Base-by-base conservation (phyloP, 345 rosid genomes). In the Hibiscus trionum region DNA sequence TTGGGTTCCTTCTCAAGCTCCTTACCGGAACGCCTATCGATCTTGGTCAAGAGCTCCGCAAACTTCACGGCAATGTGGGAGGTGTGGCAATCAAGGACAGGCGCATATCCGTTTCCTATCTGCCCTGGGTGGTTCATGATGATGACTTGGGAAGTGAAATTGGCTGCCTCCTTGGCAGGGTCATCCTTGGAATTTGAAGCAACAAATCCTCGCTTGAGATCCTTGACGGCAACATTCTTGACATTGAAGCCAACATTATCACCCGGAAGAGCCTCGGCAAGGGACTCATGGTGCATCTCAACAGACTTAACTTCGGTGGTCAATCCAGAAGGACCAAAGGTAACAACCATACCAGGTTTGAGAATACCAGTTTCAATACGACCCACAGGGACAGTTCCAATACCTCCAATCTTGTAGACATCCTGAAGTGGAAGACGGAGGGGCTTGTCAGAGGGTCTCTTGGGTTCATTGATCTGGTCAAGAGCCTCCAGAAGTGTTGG, bases 361-460 rank as follows among this genome's bases (percentile, higher is more conserved):
- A 89, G 12, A 24, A 86, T 6, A 78, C 94, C 94, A 0, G 94
- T 87, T 70, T 90, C 96, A 67, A 90, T 87, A 74, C 90, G 88
- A 11, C 93, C 93, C 0, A 88, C 93, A 5, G 92, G 96, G 1
- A 90, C 96, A 82, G 92, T 88, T 79, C 92, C 96, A 57, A 86
- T 90, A 59, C 93, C 96, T 73, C 96, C 93, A 53, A 90, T 90
- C 87, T 90, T 90, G 91, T 90, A 90, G 14, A 90, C 91, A 70
- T 90, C 93, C 83, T 90, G 93, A 49, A 88, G 93, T 16, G 96
- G 93, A 0, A 88, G 93, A 66, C 91, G 93, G 4, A 91, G 97
- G n/a, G 97, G 95, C 87, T 88, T 91, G 88, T 91, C 97, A 39
- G 91, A 52, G 11, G 97, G 95, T 73, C 97, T 87, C 90, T 89